These are phyloP conservation scores for Yamadazyma pseudoaaseri DNA, from an alignment of 1,139 yeast genomes.

Conservation along the genomic window DNA sequence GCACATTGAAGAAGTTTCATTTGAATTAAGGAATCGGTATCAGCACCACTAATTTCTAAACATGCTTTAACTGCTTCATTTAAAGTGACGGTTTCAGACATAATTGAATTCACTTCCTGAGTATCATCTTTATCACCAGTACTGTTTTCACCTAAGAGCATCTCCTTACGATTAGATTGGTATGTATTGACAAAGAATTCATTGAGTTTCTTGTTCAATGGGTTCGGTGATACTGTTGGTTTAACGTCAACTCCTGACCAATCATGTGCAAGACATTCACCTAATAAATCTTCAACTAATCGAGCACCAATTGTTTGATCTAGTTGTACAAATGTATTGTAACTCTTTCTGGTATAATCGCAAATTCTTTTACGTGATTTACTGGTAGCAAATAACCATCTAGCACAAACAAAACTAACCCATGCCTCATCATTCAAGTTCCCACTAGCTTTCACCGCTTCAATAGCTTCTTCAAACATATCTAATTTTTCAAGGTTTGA, in stretches of 20 bases:
- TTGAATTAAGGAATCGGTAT: conserved; percentile 38
- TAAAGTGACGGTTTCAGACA: background rate
- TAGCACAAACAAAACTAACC: conserved; percentile 45
- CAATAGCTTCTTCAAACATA: conserved; percentile 47
- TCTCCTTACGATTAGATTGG: background rate
- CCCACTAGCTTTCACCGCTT: conserved; percentile 28
- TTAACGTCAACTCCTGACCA: conserved; percentile 32
- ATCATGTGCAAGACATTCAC: conserved; percentile 20
- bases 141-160: background rate
- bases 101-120: background rate
- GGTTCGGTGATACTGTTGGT: conserved; percentile 8
- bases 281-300: conserved; percentile 17
- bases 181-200: conserved; percentile 7
- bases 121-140: background rate
- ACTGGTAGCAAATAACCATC: conserved; percentile 38
- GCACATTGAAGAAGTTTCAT: conserved; percentile 41
- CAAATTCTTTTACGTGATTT: conserved; percentile 19
- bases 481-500: conserved; percentile 40
- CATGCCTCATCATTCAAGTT: conserved; percentile 40
- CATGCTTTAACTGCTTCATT: conserved; percentile 43
- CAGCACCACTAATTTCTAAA: conserved; percentile 49
- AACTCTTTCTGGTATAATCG: conserved; percentile 21
- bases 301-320: conserved; percentile 16
- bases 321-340: conserved; percentile 19
- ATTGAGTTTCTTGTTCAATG: conserved; percentile 9